Evolutionary conservation across 768 basidiomycete species (phyloP).

Genomic region (Boletus barrowsii): DNA sequence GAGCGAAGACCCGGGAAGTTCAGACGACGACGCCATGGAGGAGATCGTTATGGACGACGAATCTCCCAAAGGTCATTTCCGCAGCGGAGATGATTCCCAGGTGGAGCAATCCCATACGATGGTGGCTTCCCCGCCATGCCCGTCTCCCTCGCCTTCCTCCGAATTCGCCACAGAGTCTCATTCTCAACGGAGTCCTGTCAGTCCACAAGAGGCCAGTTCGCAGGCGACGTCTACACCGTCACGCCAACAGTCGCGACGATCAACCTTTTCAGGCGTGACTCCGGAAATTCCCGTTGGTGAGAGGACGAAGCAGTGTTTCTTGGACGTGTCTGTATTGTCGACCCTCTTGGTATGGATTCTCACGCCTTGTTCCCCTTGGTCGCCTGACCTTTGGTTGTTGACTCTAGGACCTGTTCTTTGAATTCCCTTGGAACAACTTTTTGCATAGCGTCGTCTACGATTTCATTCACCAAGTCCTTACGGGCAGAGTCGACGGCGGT

Average conservation of each 20-base stretch:
- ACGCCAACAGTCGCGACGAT: constrained; percentile 53
- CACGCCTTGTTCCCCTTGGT: neutral
- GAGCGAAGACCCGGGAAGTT: constrained; percentile 68
- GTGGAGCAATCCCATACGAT: constrained; percentile 33
- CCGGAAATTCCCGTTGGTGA: constrained; percentile 66
- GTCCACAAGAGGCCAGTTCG: constrained; percentile 30
- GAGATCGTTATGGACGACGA: constrained; percentile 79
- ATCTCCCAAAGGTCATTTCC: constrained; percentile 34
- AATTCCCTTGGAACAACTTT: constrained; percentile 97
- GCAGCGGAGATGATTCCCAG: constrained; percentile 26
- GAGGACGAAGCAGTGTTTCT: constrained; percentile 71
- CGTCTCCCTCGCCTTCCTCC: constrained; percentile 29
- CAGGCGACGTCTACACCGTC: constrained; percentile 44
- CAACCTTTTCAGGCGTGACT: constrained; percentile 32
- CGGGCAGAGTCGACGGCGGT: constrained; percentile 78
- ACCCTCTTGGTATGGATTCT: constrained; percentile 67
- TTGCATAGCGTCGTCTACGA: constrained; percentile 96
- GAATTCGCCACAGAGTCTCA: constrained; percentile 28
- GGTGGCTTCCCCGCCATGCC: constrained; percentile 28
- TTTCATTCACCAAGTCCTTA: constrained; percentile 91
- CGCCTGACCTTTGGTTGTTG: neutral
- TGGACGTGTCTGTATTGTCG: constrained; percentile 69
- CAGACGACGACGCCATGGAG: constrained; percentile 79
- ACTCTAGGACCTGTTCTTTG: constrained; percentile 85
- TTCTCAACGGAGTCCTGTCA: constrained; percentile 24